Percentiles rank a stretch among this genome's conserved stretches.
Conservation (phyloP, 2,329 filamentous ascomycete genomes). For the Ophiostoma montium region DNA sequence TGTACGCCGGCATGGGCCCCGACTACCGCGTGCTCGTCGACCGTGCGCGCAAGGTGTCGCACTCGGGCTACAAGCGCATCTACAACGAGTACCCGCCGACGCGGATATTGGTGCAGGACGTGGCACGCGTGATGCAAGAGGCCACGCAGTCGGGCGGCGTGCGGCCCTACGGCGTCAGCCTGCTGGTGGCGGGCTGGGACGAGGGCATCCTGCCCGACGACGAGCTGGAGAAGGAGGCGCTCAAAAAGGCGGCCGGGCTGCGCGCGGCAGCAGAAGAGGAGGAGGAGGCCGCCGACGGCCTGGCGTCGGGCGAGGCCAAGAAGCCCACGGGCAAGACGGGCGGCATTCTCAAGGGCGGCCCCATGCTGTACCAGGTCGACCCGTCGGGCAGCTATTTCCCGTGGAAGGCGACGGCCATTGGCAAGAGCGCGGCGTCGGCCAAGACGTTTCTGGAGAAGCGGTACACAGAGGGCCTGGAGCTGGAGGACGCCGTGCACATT, state of each 20-base stretch:
- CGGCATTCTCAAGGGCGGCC: conserved; percentile 87
- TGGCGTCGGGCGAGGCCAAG: conserved; percentile 46
- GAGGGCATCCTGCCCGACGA: conserved; percentile 85
- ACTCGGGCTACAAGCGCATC: conserved; percentile 98
- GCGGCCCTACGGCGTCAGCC: conserved; percentile 86
- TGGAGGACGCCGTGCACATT: conserved; percentile 98
- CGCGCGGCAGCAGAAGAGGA: conserved; percentile 21
- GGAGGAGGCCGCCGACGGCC: conserved; percentile 19
- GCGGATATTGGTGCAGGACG: conserved; percentile 96
- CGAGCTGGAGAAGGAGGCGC: conserved; percentile 39
- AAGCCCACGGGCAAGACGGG: conserved; percentile 76
- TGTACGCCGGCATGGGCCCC: conserved; percentile 97
- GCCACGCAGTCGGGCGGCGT: conserved; percentile 97
- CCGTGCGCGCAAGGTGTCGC: conserved; percentile 93
- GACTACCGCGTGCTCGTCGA: conserved; percentile 97
- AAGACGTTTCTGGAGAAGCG: conserved; percentile 99
- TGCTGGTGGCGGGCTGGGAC: conserved; percentile 95
- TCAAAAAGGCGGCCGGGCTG: conserved; percentile 31
- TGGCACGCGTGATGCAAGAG: conserved; percentile 96
- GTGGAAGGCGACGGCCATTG: conserved; percentile 98
- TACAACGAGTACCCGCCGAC: conserved; percentile 99
- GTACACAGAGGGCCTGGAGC: conserved; percentile 91
- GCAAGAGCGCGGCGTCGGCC: conserved; percentile 93
- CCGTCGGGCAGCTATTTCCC: conserved; percentile 98
- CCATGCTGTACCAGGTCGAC: conserved; percentile 96